phyloP scores from a whole-genome alignment of 2,329 filamentous ascomycete species.

The Aspergillus uvarum region DNA sequence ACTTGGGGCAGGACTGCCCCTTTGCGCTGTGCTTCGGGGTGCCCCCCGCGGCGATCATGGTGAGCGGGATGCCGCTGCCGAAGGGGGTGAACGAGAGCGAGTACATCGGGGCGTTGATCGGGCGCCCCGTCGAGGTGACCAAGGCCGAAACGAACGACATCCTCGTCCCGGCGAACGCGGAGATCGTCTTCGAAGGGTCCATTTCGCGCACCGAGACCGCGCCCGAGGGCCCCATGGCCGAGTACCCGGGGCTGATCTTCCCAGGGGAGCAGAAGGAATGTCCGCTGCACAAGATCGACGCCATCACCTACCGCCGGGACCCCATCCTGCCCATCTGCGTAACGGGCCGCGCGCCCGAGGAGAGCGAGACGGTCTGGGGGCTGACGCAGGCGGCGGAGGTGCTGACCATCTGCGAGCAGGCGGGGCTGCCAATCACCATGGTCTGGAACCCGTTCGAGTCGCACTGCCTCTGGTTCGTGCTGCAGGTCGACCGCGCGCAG shows the following conservation, averaged over 20 bases:
- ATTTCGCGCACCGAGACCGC: constrained; percentile 47
- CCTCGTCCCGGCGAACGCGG: constrained; percentile 50
- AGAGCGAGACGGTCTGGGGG: constrained; percentile 34
- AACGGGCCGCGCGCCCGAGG: constrained; percentile 47
- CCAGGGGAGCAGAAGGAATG: constrained; percentile 40
- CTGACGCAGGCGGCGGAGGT: constrained; percentile 42
- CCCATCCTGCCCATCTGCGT: constrained; percentile 50
- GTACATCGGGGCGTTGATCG: constrained; percentile 51
- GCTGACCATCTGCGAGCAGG: constrained; percentile 34
- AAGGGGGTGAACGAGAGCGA: constrained; percentile 50
- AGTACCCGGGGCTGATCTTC: constrained; percentile 49
- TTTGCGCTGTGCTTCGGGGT: constrained; percentile 52
- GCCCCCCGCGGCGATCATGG: constrained; percentile 52
- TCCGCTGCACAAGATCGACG: constrained; percentile 47
- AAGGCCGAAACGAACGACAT: constrained; percentile 56
- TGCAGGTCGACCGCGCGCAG: constrained; percentile 59
- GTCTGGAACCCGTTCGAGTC: constrained; percentile 49
- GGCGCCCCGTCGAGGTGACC: constrained; percentile 48
- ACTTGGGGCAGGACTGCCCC: constrained; percentile 47
- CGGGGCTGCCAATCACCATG: constrained; percentile 47
- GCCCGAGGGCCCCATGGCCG: constrained; percentile 53
- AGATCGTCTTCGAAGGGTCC: constrained; percentile 55
- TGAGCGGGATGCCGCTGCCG: constrained; percentile 51
- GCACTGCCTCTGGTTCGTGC: constrained; percentile 50
- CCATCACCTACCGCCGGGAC: constrained; percentile 50